A percentile compares a stretch with the other conserved stretches of the same genome.
phyloP scores from a whole-genome alignment of 2,329 filamentous ascomycete genomes.

The Massarina eburnea region DNA sequence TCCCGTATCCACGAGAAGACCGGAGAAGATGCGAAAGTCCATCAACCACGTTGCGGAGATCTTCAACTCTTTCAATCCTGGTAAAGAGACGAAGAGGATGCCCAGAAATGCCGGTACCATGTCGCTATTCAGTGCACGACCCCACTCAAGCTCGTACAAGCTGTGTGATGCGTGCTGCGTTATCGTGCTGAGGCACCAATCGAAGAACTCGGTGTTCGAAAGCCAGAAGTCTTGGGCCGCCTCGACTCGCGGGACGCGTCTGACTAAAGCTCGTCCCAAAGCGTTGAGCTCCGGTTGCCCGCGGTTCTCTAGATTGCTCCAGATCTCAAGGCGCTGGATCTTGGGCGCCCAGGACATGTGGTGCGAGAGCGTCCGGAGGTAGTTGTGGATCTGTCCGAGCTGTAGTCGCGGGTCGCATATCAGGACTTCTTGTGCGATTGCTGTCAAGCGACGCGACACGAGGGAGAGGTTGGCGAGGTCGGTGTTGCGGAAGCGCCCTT shows the following conservation, averaged over 20 bases:
- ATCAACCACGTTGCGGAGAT: constrained; percentile 16
- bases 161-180: neutral
- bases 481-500: constrained; percentile 9
- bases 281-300: neutral
- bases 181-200: constrained; percentile 5
- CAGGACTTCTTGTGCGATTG: constrained; percentile 19
- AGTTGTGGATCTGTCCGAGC: constrained; percentile 15
- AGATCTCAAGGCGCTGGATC: constrained; percentile 17
- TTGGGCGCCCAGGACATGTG: constrained; percentile 6
- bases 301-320: constrained; percentile 11
- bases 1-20: neutral
- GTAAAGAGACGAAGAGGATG: constrained; percentile 10
- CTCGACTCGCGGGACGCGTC: too few species aligned
- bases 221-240: neutral
- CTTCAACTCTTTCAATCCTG: constrained; percentile 13
- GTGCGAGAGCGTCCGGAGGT: constrained; percentile 12
- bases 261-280: neutral
- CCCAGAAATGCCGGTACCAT: constrained; percentile 12
- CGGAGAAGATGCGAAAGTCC: constrained; percentile 17
- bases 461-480: constrained; percentile 17
- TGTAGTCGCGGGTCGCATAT: constrained; percentile 17
- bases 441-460: constrained; percentile 12
- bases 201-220: neutral
- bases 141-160: constrained; percentile 3
- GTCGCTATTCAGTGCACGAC: constrained; percentile 4